A percentile compares a stretch with the other conserved stretches of the same genome.
Conservation (phyloP, 495 filamentous ascomycete genomes). For the Hypoxylon rickii region DNA sequence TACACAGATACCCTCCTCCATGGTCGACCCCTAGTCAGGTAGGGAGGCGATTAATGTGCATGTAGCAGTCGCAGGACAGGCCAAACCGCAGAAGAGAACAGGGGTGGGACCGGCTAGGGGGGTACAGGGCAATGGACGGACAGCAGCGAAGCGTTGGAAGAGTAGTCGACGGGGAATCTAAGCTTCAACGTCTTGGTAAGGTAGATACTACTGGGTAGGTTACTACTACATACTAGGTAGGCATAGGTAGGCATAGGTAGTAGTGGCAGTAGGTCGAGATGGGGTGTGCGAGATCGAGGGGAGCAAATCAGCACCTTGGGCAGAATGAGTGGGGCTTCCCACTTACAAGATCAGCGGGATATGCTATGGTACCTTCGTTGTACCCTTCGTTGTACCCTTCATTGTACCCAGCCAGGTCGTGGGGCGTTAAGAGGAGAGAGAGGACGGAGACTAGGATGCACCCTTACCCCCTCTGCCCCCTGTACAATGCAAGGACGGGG, state of each 20-base stretch:
- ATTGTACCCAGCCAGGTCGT: constrained; percentile 10
- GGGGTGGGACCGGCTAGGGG: constrained; percentile 28
- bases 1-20: constrained; percentile 30
- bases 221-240: no score
- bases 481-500: constrained; percentile 27
- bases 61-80: constrained; percentile 27
- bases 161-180: constrained; percentile 23
- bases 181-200: constrained; percentile 9
- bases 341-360: constrained; percentile 36
- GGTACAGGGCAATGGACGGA: constrained; percentile 3
- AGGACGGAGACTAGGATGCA: constrained; percentile 8
- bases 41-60: constrained; percentile 33
- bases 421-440: constrained; percentile 23
- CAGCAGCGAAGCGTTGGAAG: constrained; percentile 8
- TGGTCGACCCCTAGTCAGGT: constrained; percentile 26
- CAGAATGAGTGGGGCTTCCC: constrained; percentile 14
- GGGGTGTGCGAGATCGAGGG: constrained; percentile 29
- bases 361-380: constrained; percentile 18
- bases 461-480: constrained; percentile 22
- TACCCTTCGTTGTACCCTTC: no score
- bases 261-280: constrained; percentile 17
- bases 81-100: constrained; percentile 29
- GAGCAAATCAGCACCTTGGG: constrained; percentile 16
- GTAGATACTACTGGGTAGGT: no score
- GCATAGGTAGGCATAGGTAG: background rate